Base-by-base conservation (phyloP, 345 rosid genomes). In the Kandelia obovata region DNA sequence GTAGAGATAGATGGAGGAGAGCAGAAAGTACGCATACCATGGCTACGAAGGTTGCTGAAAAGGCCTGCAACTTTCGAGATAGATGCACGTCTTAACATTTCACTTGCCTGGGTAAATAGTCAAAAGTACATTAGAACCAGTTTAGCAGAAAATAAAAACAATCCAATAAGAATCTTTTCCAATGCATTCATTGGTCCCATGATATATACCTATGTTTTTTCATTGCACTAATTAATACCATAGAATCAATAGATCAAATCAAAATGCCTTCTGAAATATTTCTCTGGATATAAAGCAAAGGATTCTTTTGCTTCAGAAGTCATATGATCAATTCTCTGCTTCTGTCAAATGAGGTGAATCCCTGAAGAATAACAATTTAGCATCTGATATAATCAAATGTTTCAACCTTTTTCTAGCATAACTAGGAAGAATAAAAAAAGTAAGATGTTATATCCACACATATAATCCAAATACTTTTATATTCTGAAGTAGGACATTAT, bases 41-140 rank as follows among this genome's bases (percentile, higher is more conserved):
- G 84, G 79, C 91, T 87, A 62, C 96, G 91, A 63, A 90, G 88
- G 77, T 87, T 86, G 75, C 87, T 85, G 62, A 92, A 52, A 49
- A 88, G 78, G 62, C 79, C 80, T 59, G 94, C 88, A 79, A 86
- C 83, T 72, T 83, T 77, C 47, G 91, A 67, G 72, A 80, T 69
- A 15, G 97, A 82, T 46, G 88, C 77, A 78, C 77, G 86, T 82
- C 94, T 87, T 34, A 85, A 73, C 86, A 95, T 82, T 80, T 86
- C 89, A 73, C 81, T 85, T 60, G 83, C 90, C 99, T 90, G 83
- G 68, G 31, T 74, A 63, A 67, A 64, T 72, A 46, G 21, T 5
- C 21, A 57, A 72, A 10, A 72, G 46, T n/a, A 32, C 57, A 34
- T 65, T 64, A 80, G 19, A 75, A 62, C 58, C 27, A 31, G 37